Percentiles rank a stretch among this genome's conserved stretches.
These are phyloP conservation scores for Radiomyces spectabilis DNA, from an alignment of 192 early-diverging fungal species.

Conservation along the genomic window DNA sequence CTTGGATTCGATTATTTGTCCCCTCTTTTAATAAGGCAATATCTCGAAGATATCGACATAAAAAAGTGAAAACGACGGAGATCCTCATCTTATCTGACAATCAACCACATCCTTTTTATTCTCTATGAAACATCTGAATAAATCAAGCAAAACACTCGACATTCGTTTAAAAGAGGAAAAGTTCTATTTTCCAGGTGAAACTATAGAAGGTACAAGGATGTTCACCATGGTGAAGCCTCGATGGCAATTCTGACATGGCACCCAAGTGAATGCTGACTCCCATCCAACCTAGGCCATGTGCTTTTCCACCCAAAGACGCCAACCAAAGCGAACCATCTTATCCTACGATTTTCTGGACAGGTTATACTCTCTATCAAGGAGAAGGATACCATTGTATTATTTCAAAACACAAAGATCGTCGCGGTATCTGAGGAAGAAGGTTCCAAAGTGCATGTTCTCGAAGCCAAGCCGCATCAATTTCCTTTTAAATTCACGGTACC, in stretches of 20 bases:
- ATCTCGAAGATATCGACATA: too few species aligned
- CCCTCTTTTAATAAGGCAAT: too few species aligned
- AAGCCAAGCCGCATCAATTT: conserved; percentile 21
- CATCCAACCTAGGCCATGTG: conserved; percentile 10
- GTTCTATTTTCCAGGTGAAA: conserved; percentile 32
- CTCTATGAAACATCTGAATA: not conserved
- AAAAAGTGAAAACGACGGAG: too few species aligned
- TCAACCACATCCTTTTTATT: too few species aligned
- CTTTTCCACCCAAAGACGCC: conserved; percentile 18
- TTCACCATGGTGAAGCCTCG: too few species aligned
- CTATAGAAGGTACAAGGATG: conserved; percentile 23
- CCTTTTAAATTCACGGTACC: conserved; percentile 28
- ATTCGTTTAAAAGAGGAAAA: conserved; percentile 27
- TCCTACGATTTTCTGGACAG: conserved; percentile 23
- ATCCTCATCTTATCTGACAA: too few species aligned
- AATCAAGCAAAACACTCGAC: conserved; percentile 15
- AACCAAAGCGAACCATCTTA: conserved; percentile 22
- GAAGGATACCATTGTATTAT: conserved; percentile 15
- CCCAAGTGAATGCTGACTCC: not conserved
- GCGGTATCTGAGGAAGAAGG: not conserved
- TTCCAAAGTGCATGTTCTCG: conserved; percentile 5
- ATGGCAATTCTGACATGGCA: not conserved
- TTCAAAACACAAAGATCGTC: conserved; percentile 10
- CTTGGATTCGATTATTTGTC: too few species aligned
- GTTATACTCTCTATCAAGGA: conserved; percentile 20